Evolutionary conservation across 2,329 filamentous ascomycete species (phyloP).

Genomic region (Paecilomyces variotii): DNA sequence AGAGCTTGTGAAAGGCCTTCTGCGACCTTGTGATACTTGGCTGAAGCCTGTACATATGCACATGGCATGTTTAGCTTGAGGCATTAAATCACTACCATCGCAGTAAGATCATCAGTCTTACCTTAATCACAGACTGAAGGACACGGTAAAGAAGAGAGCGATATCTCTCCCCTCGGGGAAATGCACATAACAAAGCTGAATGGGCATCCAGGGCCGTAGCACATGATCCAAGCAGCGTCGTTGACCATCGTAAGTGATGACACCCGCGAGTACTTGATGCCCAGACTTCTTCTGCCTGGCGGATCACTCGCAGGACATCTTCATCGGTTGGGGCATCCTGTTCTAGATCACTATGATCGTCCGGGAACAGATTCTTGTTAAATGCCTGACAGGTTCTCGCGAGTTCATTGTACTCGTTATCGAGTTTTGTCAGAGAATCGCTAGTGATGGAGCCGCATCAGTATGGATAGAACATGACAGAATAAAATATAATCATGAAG

Average conservation of each 20-base stretch:
- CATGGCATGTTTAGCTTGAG: conserved; percentile 1
- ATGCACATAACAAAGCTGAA: conserved; percentile 14
- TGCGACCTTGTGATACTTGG: conserved; percentile 26
- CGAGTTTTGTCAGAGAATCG: conserved; percentile 23
- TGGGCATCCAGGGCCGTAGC: conserved; percentile 22
- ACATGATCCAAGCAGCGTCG: conserved; percentile 20
- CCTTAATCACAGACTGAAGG: conserved; percentile 30
- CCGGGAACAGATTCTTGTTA: conserved; percentile 18
- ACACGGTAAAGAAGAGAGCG: conserved; percentile 26
- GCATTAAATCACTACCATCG: background rate
- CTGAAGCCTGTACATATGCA: conserved; percentile 19
- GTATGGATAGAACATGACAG: background rate
- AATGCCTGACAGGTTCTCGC: conserved; percentile 29
- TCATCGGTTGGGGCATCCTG: conserved; percentile 19
- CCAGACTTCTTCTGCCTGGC: conserved; percentile 21
- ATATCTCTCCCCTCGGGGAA: conserved; percentile 21
- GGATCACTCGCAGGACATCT: conserved; percentile 22
- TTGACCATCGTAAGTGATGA: conserved; percentile 17
- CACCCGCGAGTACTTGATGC: conserved; percentile 17
- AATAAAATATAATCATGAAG: background rate
- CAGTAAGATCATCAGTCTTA: conserved; percentile 9
- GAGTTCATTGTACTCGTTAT: conserved; percentile 32
- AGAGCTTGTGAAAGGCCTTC: conserved; percentile 26
- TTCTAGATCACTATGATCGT: conserved; percentile 20
- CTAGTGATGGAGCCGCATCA: conserved; percentile 8